Conservation (phyloP, 768 basidiomycete species). For the Neoboletus subvelutipes region DNA sequence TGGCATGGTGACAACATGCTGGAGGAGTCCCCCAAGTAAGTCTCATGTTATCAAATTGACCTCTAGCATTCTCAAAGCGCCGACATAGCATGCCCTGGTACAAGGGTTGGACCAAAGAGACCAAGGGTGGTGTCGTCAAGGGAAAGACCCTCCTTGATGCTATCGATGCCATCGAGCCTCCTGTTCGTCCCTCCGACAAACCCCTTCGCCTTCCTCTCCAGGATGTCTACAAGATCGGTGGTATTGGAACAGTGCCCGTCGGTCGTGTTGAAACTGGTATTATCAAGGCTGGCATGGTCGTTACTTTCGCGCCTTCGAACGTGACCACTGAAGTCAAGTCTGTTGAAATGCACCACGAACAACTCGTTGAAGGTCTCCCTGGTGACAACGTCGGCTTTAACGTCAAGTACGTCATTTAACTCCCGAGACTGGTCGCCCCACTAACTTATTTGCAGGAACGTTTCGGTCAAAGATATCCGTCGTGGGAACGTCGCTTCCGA, state of each 20-base stretch:
- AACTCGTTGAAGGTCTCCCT: constrained; percentile 89
- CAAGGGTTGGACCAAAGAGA: constrained; percentile 99
- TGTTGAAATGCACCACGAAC: constrained; percentile 99
- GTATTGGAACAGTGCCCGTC: constrained; percentile 99
- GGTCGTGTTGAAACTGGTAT: constrained; percentile 99
- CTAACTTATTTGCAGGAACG: constrained; percentile 67
- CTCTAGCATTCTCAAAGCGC: constrained; percentile 16
- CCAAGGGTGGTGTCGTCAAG: constrained; percentile 89
- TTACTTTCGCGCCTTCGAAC: constrained; percentile 93
- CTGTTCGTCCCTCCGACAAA: constrained; percentile 95
- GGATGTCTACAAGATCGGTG: constrained; percentile 99
- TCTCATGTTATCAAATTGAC: constrained; percentile 7
- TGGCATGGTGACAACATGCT: constrained; percentile 99
- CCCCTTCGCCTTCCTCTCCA: constrained; percentile 99
- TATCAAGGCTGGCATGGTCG: constrained; percentile 99
- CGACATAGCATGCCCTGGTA: constrained; percentile 91
- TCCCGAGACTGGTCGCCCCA: background rate
- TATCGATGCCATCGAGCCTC: constrained; percentile 99
- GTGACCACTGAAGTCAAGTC: constrained; percentile 99
- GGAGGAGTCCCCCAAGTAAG: constrained; percentile 94
- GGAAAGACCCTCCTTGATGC: constrained; percentile 99
- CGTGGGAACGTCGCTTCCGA: constrained; percentile 99
- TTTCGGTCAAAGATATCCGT: constrained; percentile 99
- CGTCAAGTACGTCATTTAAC: constrained; percentile 70
- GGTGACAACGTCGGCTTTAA: constrained; percentile 99